phyloP scores from a whole-genome alignment of 2,329 filamentous ascomycete genomes.

The Penicillium freii region DNA sequence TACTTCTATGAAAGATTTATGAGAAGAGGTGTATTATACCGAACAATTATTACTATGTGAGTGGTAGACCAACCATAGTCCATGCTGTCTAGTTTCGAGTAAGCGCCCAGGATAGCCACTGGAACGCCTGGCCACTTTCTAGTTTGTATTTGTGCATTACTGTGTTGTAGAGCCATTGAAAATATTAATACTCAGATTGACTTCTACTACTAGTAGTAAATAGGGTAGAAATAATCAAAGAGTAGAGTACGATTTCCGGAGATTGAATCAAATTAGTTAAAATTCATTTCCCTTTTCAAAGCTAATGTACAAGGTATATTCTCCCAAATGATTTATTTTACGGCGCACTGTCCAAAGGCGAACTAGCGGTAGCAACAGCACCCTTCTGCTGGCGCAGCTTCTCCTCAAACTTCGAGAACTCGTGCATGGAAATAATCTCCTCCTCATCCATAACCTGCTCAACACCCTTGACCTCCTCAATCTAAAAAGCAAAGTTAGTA shows the following conservation, averaged over 20 bases:
- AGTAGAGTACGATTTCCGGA: too few relatives aligned
- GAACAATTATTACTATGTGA: background rate
- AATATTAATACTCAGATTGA: background rate
- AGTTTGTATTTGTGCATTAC: too few relatives aligned
- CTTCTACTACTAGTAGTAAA: too few relatives aligned
- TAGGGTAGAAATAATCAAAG: background rate
- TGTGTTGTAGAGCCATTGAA: too few relatives aligned
- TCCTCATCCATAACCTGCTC: constrained; percentile 87
- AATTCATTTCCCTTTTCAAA: background rate
- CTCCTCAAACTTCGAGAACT: constrained; percentile 95
- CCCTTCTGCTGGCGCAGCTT: constrained; percentile 64
- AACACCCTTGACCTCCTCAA: constrained; percentile 92
- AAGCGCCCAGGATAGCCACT: background rate
- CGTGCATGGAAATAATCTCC: constrained; percentile 79
- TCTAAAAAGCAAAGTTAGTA: constrained; percentile 53
- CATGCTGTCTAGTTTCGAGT: background rate
- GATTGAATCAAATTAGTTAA: background rate
- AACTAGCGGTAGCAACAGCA: constrained; percentile 51
- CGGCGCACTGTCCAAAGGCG: constrained; percentile 52
- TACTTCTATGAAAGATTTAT: background rate
- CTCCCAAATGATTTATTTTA: constrained; percentile 9
- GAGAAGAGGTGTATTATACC: background rate
- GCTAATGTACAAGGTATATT: constrained; percentile 8
- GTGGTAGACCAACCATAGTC: background rate
- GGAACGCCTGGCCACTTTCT: too few relatives aligned